These are phyloP conservation scores for Scalesia atractyloides DNA, from an alignment of 129 eudicot species.

Conservation along the genomic window DNA sequence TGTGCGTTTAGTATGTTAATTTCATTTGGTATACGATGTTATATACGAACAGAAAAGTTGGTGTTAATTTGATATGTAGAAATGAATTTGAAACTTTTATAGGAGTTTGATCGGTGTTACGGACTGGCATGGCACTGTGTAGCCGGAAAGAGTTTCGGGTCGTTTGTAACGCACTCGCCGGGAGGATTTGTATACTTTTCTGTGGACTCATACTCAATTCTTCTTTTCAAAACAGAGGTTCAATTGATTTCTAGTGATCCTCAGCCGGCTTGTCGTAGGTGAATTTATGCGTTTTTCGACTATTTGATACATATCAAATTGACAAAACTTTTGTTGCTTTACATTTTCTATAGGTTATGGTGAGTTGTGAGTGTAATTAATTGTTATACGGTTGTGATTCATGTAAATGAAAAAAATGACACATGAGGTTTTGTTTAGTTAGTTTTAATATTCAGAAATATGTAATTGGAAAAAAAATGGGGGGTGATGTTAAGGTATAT, in stretches of 20 bases:
- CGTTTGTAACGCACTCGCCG: slow-evolving; percentile 77
- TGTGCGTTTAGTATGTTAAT: too few relatives aligned
- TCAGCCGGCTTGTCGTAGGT: slow-evolving; percentile 18
- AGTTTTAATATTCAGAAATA: not conserved
- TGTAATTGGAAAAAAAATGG: not conserved
- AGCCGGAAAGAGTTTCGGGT: slow-evolving; percentile 92
- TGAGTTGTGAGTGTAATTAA: slow-evolving; percentile 17
- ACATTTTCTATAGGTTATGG: not conserved
- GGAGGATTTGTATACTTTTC: slow-evolving; percentile 88
- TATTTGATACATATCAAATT: slow-evolving; percentile 9
- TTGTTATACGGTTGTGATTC: not conserved
- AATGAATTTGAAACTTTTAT: not conserved
- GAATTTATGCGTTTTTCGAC: not conserved
- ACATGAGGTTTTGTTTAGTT: not conserved
- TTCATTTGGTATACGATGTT: too few relatives aligned
- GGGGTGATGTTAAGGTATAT: not conserved
- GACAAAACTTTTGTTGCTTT: slow-evolving; percentile 6
- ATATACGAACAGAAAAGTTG: not conserved
- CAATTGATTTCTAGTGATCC: slow-evolving; percentile 39
- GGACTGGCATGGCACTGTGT: slow-evolving; percentile 95
- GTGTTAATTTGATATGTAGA: slow-evolving; percentile 2
- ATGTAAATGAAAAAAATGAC: slow-evolving; percentile 18
- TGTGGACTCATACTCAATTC: slow-evolving; percentile 57
- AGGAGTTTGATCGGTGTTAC: slow-evolving; percentile 80
- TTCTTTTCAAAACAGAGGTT: slow-evolving; percentile 81